Percentiles rank a stretch among this genome's conserved stretches.
These are phyloP conservation scores for Theileria annulata DNA, from an alignment of 169 alveolate species.

Conservation along the genomic window DNA sequence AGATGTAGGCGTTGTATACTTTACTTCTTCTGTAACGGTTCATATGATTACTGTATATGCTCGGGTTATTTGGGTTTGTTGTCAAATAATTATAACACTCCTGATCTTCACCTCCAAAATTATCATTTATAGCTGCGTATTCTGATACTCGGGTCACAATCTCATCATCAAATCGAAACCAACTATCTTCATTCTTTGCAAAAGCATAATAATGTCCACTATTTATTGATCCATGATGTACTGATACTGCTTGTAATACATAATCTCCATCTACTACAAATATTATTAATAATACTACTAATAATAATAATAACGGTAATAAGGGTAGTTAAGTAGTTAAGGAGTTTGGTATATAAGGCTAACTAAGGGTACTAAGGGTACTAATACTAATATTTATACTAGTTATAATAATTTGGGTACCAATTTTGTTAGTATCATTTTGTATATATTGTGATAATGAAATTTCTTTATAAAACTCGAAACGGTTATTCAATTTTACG, in stretches of 20 bases:
- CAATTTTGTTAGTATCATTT: neutral
- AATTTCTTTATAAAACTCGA: slow-evolving; percentile 88
- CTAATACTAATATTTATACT: too few species aligned
- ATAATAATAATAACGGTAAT: neutral
- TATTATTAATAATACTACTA: slow-evolving; percentile 11
- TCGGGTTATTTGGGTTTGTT: slow-evolving; percentile 44
- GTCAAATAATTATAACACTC: slow-evolving; percentile 75
- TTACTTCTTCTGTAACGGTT: slow-evolving; percentile 67
- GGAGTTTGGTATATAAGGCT: too few species aligned
- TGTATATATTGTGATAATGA: slow-evolving; percentile 77
- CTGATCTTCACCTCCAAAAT: slow-evolving; percentile 89
- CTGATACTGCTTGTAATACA: slow-evolving; percentile 90
- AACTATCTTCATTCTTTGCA: slow-evolving; percentile 75
- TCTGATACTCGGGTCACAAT: slow-evolving; percentile 84
- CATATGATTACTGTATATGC: neutral
- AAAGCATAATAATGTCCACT: slow-evolving; percentile 96
- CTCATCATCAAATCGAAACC: slow-evolving; percentile 94
- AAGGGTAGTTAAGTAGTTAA: neutral
- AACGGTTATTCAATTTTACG: slow-evolving; percentile 88
- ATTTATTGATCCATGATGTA: slow-evolving; percentile 93
- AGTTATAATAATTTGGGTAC: neutral
- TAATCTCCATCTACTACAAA: slow-evolving; percentile 79
- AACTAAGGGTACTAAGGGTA: too few species aligned
- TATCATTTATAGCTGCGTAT: slow-evolving; percentile 84
- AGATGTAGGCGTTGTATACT: slow-evolving; percentile 89